These are phyloP conservation scores for Fusarium secorum DNA, from an alignment of 2,329 filamentous ascomycete species.

Conservation along the genomic window DNA sequence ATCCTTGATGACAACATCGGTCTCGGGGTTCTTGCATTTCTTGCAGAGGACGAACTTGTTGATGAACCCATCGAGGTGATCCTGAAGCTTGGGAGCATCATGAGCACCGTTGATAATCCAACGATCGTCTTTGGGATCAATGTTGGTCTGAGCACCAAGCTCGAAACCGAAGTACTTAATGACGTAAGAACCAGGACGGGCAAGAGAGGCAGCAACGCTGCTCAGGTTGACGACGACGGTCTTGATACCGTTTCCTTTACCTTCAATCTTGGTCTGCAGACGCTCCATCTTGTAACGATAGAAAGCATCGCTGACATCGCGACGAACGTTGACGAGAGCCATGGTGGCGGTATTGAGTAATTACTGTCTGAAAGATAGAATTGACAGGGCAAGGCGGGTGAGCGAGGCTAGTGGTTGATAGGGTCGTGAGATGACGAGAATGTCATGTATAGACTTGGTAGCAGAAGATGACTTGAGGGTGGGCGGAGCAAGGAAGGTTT, in stretches of 20 bases:
- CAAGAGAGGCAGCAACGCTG: conserved; percentile 90
- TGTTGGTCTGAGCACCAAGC: conserved; percentile 97
- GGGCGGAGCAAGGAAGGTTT: conserved; percentile 56
- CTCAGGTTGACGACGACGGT: conserved; percentile 95
- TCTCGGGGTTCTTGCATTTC: conserved; percentile 99
- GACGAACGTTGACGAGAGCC: conserved; percentile 98
- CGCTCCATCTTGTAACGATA: conserved; percentile 99
- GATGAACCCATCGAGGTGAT: conserved; percentile 98
- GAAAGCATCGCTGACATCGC: conserved; percentile 97
- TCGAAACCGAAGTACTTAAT: conserved; percentile 99
- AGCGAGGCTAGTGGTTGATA: conserved; percentile 29
- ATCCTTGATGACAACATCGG: conserved; percentile 94
- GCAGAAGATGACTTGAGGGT: conserved; percentile 47
- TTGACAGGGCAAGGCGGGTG: conserved; percentile 26
- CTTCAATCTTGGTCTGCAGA: conserved; percentile 98
- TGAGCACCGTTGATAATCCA: conserved; percentile 99
- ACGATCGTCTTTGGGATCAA: conserved; percentile 94
- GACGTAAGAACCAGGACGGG: conserved; percentile 90
- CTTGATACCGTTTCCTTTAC: conserved; percentile 99
- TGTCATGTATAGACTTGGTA: conserved; percentile 51
- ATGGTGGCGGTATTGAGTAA: conserved; percentile 68
- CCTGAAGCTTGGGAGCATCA: conserved; percentile 93
- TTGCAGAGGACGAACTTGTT: conserved; percentile 99
- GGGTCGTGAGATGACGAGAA: conserved; percentile 40
- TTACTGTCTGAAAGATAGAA: conserved; percentile 28